Base-by-base conservation (phyloP, 768 basidiomycete genomes). In the Lentinus brumalis region DNA sequence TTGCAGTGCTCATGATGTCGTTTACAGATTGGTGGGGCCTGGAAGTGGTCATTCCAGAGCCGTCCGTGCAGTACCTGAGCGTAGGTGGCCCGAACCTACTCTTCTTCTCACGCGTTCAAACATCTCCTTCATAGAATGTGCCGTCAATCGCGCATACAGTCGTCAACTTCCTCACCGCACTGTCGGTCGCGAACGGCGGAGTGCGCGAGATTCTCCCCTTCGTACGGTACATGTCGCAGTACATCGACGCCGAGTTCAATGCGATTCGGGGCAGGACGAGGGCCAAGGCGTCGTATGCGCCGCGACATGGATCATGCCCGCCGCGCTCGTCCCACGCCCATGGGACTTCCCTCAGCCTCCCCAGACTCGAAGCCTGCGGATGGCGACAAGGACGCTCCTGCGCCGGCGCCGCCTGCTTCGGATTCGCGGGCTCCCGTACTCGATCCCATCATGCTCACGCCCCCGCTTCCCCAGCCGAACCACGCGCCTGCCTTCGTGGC, bases 281-380 rank as follows among this genome's bases (percentile, higher is more conserved):
- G 92, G 93, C 0, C 72, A 84, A 67, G 93, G 93, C 18, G 94
- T 94, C 40, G 86, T 95, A 38, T 92, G 93, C 69, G 89, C 91
- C 51, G 89, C 93, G 6, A 96, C 93, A n/a, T 95, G 93, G 91
- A 81, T 92, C 52, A 83, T 93, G 81, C 92, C 91, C 21, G 83
- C 86, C 53, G 91, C 91, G 4, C 77, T 93, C 75, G 84, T 89
- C 50, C 87, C 91, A 42, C 87, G 87, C 29, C 77, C 91, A 40
- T 94, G 92, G 92, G 92, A 94, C 71, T 93, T 84, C 61, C 59
- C 86, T 39, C 72, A 77, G 6, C 75, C 79, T 45, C 76, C 76
- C 71, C 73, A 4, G 41, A 63, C 5, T 10, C 38, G 21, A 26
- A 26, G 41, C 16, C 57, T 2, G 53, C 60, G 18, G 39, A 50